Percentiles rank a stretch among this genome's conserved stretches.
phyloP scores from a whole-genome alignment of 2,329 filamentous ascomycete species.

The Macroventuria anomochaeta region DNA sequence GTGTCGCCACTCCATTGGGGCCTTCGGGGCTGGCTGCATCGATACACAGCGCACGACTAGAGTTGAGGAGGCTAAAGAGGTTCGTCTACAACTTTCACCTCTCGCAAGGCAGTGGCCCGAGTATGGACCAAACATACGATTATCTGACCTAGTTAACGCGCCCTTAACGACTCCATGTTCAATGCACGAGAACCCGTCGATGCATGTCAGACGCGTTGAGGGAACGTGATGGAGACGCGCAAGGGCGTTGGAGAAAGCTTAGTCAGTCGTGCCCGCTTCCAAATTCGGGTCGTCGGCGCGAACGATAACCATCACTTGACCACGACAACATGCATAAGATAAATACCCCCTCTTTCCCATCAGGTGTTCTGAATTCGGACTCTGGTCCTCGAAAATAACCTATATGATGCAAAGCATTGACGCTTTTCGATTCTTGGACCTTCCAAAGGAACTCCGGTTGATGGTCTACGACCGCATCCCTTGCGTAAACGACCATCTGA shows the following conservation, averaged over 20 bases:
- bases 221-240: slow-evolving; percentile 1
- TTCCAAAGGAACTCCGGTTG: slow-evolving; percentile 20
- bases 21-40: no score
- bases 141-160: neutral
- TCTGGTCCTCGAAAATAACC: neutral
- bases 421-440: slow-evolving; percentile 11
- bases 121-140: neutral
- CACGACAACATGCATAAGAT: slow-evolving; percentile 1
- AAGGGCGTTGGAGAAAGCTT: slow-evolving; percentile 3
- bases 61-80: no score
- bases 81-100: no score
- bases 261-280: slow-evolving; percentile 12
- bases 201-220: slow-evolving; percentile 5
- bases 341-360: slow-evolving; percentile 8
- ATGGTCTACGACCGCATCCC: slow-evolving; percentile 21
- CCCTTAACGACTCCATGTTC: neutral
- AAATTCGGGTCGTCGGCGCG: slow-evolving; percentile 8
- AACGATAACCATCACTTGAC: slow-evolving; percentile 10
- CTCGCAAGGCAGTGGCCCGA: no score
- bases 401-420: neutral
- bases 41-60: no score
- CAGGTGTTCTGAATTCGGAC: neutral
- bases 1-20: no score
- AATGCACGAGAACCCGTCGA: neutral
- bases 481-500: slow-evolving; percentile 8